Evolutionary conservation across 2,329 filamentous ascomycete species (phyloP).

Genomic region (Hypocrella siamensis): DNA sequence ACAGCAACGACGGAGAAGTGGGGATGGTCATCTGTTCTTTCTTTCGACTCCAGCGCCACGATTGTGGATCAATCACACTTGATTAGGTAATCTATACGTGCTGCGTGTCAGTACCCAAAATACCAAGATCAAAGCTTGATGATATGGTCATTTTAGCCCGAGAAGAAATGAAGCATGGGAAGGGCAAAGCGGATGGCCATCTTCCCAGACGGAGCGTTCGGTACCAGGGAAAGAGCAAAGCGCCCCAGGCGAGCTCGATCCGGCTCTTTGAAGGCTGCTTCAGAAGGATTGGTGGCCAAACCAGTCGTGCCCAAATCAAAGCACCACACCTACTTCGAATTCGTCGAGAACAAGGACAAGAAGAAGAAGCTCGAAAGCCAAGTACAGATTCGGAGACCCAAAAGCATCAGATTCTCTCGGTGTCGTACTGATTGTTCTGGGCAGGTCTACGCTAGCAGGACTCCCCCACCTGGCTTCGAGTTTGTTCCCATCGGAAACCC

Average conservation of each 20-base stretch:
- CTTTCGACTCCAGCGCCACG: too few relatives aligned
- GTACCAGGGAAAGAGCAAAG: constrained; percentile 20
- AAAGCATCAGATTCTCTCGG: constrained; percentile 3
- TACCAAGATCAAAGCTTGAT: too few relatives aligned
- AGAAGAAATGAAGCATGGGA: constrained; percentile 13
- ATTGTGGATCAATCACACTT: too few relatives aligned
- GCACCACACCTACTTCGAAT: constrained; percentile 47
- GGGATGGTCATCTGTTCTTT: too few relatives aligned
- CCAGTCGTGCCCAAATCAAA: constrained; percentile 29
- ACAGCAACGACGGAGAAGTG: too few relatives aligned
- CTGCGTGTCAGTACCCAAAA: too few relatives aligned
- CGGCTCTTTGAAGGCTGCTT: constrained; percentile 17
- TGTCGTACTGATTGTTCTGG: constrained; percentile 11
- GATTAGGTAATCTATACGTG: too few relatives aligned
- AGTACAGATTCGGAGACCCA: constrained; percentile 24
- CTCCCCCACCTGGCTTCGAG: constrained; percentile 43
- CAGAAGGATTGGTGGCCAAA: constrained; percentile 20
- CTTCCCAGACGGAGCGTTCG: constrained; percentile 12
- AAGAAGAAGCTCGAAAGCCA: constrained; percentile 49
- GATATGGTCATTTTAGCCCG: too few relatives aligned
- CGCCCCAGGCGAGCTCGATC: constrained; percentile 16
- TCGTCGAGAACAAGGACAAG: constrained; percentile 47
- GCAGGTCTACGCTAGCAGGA: constrained; percentile 34
- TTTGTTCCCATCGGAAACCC: constrained; percentile 50
- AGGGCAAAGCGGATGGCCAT: constrained; percentile 16